Conservation (phyloP, 306 rosid genomes). For the Lagenaria siceraria region DNA sequence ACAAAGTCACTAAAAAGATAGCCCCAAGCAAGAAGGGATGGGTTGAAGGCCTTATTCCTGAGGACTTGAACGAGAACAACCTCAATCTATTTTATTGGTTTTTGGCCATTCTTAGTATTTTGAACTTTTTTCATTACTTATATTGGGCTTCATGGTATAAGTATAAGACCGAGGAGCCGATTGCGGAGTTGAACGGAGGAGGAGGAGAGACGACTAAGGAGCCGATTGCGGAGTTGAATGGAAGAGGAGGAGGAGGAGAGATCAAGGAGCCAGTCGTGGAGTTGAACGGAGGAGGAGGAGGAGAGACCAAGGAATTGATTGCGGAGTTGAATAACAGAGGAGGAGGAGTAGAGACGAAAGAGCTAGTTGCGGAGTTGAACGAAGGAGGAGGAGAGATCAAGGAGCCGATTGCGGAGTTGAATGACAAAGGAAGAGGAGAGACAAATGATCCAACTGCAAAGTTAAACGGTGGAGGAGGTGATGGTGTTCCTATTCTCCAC, state of each 20-base stretch:
- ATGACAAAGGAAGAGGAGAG: constrained; percentile 6
- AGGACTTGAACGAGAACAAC: constrained; percentile 39
- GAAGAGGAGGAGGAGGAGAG: not conserved
- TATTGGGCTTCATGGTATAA: constrained; percentile 60
- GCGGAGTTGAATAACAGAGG: too few relatives aligned
- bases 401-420: constrained; percentile 12
- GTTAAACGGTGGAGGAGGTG: not conserved
- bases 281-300: not conserved
- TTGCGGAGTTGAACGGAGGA: not conserved
- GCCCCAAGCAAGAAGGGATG: constrained; percentile 53
- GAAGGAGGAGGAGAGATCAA: too few relatives aligned
- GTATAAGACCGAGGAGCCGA: constrained; percentile 44
- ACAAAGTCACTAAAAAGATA: constrained; percentile 34
- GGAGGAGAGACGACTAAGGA: not conserved
- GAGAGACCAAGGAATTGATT: too few relatives aligned
- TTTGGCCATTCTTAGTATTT: constrained; percentile 53
- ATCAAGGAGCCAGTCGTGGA: constrained; percentile 19
- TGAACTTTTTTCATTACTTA: constrained; percentile 54
- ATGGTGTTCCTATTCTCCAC: not conserved
- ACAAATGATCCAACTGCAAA: constrained; percentile 15
- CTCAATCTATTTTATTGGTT: constrained; percentile 66
- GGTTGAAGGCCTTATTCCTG: constrained; percentile 30
- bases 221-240: too few relatives aligned
- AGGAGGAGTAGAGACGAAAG: constrained; percentile 19
- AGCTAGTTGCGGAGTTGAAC: constrained; percentile 4